Conservation (phyloP, 495 filamentous ascomycete genomes). For the Massariosphaeria phaeospora region DNA sequence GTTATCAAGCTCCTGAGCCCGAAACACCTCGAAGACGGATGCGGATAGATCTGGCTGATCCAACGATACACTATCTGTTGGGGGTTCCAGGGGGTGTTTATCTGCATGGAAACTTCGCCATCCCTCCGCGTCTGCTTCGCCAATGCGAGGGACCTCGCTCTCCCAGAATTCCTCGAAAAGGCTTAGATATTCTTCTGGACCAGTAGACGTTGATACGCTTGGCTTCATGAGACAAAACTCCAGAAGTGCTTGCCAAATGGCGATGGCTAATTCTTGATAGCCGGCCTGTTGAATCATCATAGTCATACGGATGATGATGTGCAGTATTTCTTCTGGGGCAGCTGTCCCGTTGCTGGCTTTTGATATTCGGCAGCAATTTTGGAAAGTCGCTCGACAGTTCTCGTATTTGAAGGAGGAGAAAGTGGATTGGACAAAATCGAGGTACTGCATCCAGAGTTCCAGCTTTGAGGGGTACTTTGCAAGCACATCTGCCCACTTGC, state of each 20-base stretch:
- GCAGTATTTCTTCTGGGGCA: constrained; percentile 53
- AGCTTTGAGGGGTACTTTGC: constrained; percentile 55
- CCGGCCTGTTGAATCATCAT: constrained; percentile 73
- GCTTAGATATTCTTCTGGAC: constrained; percentile 38
- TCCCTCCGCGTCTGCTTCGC: constrained; percentile 65
- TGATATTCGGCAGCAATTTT: constrained; percentile 52
- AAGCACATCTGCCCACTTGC: constrained; percentile 60
- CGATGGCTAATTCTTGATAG: constrained; percentile 69
- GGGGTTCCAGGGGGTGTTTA: constrained; percentile 12
- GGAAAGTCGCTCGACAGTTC: constrained; percentile 52
- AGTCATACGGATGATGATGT: constrained; percentile 70
- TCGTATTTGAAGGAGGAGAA: constrained; percentile 66
- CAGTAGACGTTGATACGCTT: constrained; percentile 26
- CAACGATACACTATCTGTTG: not conserved
- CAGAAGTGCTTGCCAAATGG: constrained; percentile 76
- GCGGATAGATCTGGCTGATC: not conserved
- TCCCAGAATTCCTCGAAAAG: constrained; percentile 79
- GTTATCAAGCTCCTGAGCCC: constrained; percentile 52
- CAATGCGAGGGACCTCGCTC: constrained; percentile 72
- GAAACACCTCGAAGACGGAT: constrained; percentile 52
- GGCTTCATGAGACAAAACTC: constrained; percentile 67
- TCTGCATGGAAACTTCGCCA: constrained; percentile 57
- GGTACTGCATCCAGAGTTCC: constrained; percentile 65
- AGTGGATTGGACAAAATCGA: constrained; percentile 69
- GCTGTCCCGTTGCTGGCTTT: constrained; percentile 3